Percentiles rank a stretch among this genome's conserved stretches.
Conservation (phyloP, 2,329 filamentous ascomycete genomes). For the Diaporthe vaccinii region DNA sequence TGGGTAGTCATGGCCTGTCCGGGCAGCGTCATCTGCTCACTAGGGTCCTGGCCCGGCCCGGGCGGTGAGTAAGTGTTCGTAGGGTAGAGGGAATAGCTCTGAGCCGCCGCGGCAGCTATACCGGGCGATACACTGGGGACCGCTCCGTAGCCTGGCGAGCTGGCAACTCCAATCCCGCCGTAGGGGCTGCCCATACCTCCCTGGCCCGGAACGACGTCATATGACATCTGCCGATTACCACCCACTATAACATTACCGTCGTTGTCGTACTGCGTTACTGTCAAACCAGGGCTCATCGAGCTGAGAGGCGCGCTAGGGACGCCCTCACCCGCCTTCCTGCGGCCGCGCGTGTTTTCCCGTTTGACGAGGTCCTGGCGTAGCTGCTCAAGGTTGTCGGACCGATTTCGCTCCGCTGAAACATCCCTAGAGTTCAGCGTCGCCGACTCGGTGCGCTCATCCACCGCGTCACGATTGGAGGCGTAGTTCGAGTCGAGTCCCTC, state of each 20-base stretch:
- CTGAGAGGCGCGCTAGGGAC: slow-evolving; percentile 27
- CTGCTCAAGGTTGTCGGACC: slow-evolving; percentile 37
- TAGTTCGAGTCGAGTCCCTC: slow-evolving; percentile 33
- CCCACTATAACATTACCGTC: slow-evolving; percentile 14
- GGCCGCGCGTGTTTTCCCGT: slow-evolving; percentile 36
- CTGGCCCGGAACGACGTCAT: slow-evolving; percentile 36
- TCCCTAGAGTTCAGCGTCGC: slow-evolving; percentile 39
- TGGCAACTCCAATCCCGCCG: slow-evolving; percentile 15
- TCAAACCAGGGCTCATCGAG: slow-evolving; percentile 30
- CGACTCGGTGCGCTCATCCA: slow-evolving; percentile 14
- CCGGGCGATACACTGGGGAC: slow-evolving; percentile 28
- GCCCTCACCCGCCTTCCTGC: slow-evolving; percentile 37
- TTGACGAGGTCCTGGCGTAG: slow-evolving; percentile 36
- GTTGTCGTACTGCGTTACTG: slow-evolving; percentile 36
- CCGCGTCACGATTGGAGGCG: slow-evolving; percentile 30
- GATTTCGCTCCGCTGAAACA: slow-evolving; percentile 25
- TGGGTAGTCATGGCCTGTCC: slow-evolving; percentile 27
- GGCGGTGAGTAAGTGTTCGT: slow-evolving; percentile 27
- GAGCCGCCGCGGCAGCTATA: slow-evolving; percentile 33
- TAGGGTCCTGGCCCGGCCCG: neutral
- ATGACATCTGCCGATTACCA: slow-evolving; percentile 28
- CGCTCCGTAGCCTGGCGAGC: neutral
- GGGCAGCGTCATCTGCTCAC: slow-evolving; percentile 17
- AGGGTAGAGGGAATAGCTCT: slow-evolving; percentile 37
- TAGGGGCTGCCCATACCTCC: slow-evolving; percentile 30